Percentiles rank a stretch among this genome's conserved stretches.
Conservation (phyloP, 805 yeast genomes). For the Metschnikowia vanudenii region DNA sequence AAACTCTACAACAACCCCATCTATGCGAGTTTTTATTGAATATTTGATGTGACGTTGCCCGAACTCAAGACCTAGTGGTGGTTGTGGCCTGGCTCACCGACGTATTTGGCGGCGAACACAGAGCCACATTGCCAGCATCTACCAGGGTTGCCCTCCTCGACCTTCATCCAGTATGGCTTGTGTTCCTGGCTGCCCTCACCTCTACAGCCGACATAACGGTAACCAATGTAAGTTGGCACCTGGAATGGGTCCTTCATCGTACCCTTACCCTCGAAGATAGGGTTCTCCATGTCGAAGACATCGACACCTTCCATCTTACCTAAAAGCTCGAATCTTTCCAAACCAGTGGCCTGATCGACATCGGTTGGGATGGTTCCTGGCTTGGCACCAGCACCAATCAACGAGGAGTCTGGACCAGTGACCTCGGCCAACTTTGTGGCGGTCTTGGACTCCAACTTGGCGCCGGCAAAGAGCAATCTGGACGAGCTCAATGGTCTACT, state of each 20-base stretch:
- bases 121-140: conserved; percentile 99
- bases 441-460: conserved; percentile 49
- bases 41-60: neutral
- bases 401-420: conserved; percentile 63
- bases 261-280: conserved; percentile 86
- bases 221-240: conserved; percentile 86
- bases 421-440: conserved; percentile 75
- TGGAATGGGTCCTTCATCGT: conserved; percentile 86
- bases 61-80: conserved; percentile 39
- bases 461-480: conserved; percentile 25
- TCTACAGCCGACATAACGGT: conserved; percentile 95
- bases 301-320: conserved; percentile 96
- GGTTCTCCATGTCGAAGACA: conserved; percentile 84
- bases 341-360: conserved; percentile 96
- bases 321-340: conserved; percentile 91
- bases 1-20: neutral
- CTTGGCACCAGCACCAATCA: conserved; percentile 89
- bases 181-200: conserved; percentile 95
- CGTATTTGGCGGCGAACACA: conserved; percentile 82
- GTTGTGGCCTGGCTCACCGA: conserved; percentile 74
- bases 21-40: conserved; percentile 5
- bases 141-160: conserved; percentile 74
- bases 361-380: conserved; percentile 88
- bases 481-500: conserved; percentile 31
- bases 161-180: conserved; percentile 87